A percentile compares a stretch with the other conserved stretches of the same genome.
Evolutionary conservation across 2,329 filamentous ascomycete species (phyloP).

Genomic region (Trichoderma koningiopsis): DNA sequence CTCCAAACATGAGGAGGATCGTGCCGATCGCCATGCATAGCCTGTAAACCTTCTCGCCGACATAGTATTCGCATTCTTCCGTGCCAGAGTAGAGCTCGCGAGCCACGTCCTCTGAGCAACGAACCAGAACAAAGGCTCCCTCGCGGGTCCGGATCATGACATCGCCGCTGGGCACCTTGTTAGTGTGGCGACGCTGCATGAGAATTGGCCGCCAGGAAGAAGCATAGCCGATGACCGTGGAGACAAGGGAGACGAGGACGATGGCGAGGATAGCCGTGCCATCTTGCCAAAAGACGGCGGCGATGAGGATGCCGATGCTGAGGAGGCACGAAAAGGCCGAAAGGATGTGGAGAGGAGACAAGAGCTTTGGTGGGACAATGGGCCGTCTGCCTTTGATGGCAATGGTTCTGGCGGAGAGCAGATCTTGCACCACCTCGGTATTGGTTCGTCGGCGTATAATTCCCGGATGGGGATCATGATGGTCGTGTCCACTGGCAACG

Average conservation of each 20-base stretch:
- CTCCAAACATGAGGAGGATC: slow-evolving; percentile 61
- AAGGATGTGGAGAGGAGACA: slow-evolving; percentile 57
- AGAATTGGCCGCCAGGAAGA: slow-evolving; percentile 60
- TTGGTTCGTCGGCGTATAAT: slow-evolving; percentile 31
- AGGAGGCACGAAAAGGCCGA: slow-evolving; percentile 53
- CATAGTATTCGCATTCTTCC: slow-evolving; percentile 60
- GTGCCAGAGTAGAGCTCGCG: slow-evolving; percentile 65
- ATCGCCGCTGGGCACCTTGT: slow-evolving; percentile 56
- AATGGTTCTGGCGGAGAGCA: slow-evolving; percentile 47
- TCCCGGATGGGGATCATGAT: background rate
- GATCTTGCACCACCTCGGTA: slow-evolving; percentile 48
- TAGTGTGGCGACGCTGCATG: slow-evolving; percentile 51
- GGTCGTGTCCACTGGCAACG: background rate
- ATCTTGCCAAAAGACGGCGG: slow-evolving; percentile 44
- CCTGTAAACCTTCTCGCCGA: slow-evolving; percentile 51
- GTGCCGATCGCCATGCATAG: slow-evolving; percentile 60
- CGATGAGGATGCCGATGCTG: slow-evolving; percentile 50
- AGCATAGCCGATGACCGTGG: slow-evolving; percentile 57
- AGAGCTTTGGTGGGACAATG: slow-evolving; percentile 51
- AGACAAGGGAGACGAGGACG: slow-evolving; percentile 53
- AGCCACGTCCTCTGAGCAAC: slow-evolving; percentile 61
- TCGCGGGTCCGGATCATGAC: slow-evolving; percentile 64
- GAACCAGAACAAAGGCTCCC: slow-evolving; percentile 60
- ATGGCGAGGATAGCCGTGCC: slow-evolving; percentile 48
- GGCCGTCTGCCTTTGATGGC: slow-evolving; percentile 43